Base-by-base conservation (phyloP, 768 basidiomycete genomes). In the Podaxis sp. region DNA sequence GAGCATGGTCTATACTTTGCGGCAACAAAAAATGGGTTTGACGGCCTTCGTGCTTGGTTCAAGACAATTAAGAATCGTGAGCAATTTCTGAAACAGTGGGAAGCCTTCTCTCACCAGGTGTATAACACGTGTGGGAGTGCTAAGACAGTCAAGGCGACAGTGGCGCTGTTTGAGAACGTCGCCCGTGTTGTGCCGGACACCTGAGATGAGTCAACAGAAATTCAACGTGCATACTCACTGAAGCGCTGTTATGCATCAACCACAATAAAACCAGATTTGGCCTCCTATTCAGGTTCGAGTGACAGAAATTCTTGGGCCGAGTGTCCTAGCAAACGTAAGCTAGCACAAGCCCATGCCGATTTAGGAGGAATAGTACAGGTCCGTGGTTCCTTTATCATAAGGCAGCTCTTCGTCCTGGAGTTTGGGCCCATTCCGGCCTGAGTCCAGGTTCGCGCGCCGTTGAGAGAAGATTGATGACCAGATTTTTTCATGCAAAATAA, bases 401-500 rank as follows among this genome's bases (percentile, higher is more conserved):
- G 17, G 20, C n/a, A 20, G 44, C 7, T 46, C 44, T 17, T 20
- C 44, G 17, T 46, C 44, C 44, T n/a, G 38, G 38, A 15, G 41
- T 5, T 44, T 7, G 41, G 41, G 7, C 28, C 6, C 17, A 41
- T 50, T n/a, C 11, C 20, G 30, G 17, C 5, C 33, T 13, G 17
- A 40, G 10, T 10, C 54, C 30, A n/a, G 26, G 22, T n/a, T 38
- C 33, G 54, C 11, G 20, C 40, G 22, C 38, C 17, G 12, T n/a
- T 11, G 54, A 26, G n/a, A 36, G 54, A 22, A 38, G 36, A 56
- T 56, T 20, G 37, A 28, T 56, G 36, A 56, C 20, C 20, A 40
- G 54, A 56, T n/a, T 40, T 22, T 30, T 37, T 24, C 49, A 50
- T 5, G 20, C 36, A 28, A 60, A 60, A 52, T 49, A 60, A 60